Conservation (phyloP, 805 yeast genomes). For the Deakozyma indianensis region DNA sequence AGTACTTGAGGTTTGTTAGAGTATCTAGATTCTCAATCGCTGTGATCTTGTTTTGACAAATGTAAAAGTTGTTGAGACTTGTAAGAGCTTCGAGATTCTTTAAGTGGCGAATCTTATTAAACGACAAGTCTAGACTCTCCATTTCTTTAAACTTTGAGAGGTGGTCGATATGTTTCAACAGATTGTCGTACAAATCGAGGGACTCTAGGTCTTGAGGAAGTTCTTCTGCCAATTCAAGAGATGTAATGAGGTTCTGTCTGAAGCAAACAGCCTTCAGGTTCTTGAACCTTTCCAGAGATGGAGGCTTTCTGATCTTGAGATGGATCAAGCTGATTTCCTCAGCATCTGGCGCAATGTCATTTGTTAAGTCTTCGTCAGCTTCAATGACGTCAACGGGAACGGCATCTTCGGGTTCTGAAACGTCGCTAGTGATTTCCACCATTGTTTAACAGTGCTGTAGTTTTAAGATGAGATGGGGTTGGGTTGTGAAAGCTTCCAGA, state of each 20-base stretch:
- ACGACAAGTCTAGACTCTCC: conserved; percentile 59
- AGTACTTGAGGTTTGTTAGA: conserved; percentile 41
- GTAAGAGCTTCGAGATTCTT: conserved; percentile 56
- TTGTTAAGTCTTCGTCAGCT: conserved; percentile 42
- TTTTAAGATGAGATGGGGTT: too few relatives aligned
- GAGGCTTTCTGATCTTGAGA: conserved; percentile 37
- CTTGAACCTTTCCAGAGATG: conserved; percentile 33
- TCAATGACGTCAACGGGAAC: conserved; percentile 29
- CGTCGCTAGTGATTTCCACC: not conserved
- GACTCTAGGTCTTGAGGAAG: conserved; percentile 49
- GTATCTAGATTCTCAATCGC: conserved; percentile 54
- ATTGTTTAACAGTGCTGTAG: too few relatives aligned
- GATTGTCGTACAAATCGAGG: conserved; percentile 81
- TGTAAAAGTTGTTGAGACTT: conserved; percentile 53
- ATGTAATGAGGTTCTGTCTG: conserved; percentile 70
- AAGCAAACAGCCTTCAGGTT: conserved; percentile 50
- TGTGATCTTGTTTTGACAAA: conserved; percentile 77
- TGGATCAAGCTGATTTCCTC: conserved; percentile 45
- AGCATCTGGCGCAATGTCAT: conserved; percentile 30
- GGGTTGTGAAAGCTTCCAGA: too few relatives aligned
- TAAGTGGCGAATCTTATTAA: conserved; percentile 77
- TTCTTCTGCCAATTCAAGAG: conserved; percentile 55
- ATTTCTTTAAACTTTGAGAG: conserved; percentile 45
- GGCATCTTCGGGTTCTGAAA: not conserved
- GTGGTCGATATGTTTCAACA: conserved; percentile 66